Evolutionary conservation across 2,329 filamentous ascomycete genomes (phyloP).

Genomic region (Colletotrichum higginsianum): DNA sequence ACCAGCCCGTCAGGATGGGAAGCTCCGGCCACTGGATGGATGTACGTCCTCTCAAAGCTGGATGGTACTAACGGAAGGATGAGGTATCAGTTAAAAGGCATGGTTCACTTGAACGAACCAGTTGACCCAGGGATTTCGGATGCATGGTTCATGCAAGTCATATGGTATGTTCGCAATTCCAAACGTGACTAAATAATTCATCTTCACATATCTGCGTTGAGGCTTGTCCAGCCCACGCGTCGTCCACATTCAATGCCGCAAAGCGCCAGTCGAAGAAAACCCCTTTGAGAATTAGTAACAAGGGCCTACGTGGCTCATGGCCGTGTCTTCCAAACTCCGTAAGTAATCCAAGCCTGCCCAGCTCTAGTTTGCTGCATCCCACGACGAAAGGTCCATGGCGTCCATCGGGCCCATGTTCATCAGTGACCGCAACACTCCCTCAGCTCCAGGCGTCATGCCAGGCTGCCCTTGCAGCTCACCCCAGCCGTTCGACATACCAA

Average conservation of each 20-base stretch:
- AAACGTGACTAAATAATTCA: no score
- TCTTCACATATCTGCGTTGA: neutral
- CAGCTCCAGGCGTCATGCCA: conserved; percentile 69
- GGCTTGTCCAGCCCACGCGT: neutral
- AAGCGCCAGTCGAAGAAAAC: neutral
- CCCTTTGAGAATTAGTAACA: neutral
- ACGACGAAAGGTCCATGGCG: conserved; percentile 68
- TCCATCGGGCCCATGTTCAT: conserved; percentile 74
- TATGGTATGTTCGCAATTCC: neutral
- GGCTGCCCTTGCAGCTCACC: conserved; percentile 57
- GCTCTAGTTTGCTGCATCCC: conserved; percentile 55
- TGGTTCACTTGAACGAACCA: neutral
- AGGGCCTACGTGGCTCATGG: neutral
- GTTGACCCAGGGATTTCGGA: neutral
- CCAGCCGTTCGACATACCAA: conserved; percentile 63
- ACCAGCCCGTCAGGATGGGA: neutral
- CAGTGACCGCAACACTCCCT: conserved; percentile 70
- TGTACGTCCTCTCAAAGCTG: neutral
- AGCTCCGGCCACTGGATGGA: neutral
- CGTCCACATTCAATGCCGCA: conserved; percentile 3
- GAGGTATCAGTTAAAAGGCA: neutral
- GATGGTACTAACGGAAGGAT: neutral
- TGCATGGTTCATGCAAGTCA: neutral
- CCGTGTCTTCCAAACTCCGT: conserved; percentile 4
- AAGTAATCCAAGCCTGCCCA: neutral